Conservation (phyloP, 202 grass and related monocot species). For the Panicum hallii region DNA sequence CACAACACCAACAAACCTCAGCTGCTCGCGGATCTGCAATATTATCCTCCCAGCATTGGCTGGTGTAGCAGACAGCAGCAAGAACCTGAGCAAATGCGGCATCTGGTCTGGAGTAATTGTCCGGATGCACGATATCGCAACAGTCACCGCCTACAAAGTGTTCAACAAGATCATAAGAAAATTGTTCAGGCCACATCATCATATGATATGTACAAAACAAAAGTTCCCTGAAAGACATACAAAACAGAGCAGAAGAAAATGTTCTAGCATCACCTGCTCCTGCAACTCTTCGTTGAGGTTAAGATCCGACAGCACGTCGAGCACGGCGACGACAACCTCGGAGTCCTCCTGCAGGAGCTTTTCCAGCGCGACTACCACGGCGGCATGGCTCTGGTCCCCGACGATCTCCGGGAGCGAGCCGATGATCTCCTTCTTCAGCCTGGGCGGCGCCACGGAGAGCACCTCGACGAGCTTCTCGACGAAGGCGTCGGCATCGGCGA, state of each 20-base stretch:
- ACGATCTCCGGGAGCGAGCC: constrained; percentile 93
- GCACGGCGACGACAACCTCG: constrained; percentile 71
- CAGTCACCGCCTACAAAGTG: constrained; percentile 74
- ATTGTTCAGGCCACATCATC: constrained; percentile 24
- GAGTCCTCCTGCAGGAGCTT: constrained; percentile 80
- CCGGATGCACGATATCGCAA: constrained; percentile 91
- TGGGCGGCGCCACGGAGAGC: constrained; percentile 77
- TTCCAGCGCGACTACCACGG: constrained; percentile 67
- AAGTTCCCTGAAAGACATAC: background rate
- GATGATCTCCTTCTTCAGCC: constrained; percentile 91
- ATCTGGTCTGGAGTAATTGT: constrained; percentile 73
- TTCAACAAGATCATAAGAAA: constrained; percentile 25
- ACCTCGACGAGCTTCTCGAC: constrained; percentile 74
- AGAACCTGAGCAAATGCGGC: constrained; percentile 88
- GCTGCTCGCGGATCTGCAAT: constrained; percentile 78
- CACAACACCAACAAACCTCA: constrained; percentile 68
- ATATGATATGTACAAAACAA: constrained; percentile 3
- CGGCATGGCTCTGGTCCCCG: constrained; percentile 68
- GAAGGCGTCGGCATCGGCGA: constrained; percentile 68
- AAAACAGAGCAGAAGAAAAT: constrained; percentile 28
- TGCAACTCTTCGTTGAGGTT: constrained; percentile 77
- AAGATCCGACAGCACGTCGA: constrained; percentile 78
- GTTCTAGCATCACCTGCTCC: constrained; percentile 64
- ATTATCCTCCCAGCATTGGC: constrained; percentile 80
- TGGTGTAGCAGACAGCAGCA: constrained; percentile 76